These are phyloP conservation scores for Saccharomycopsis synnaedendra DNA, from an alignment of 805 yeast species.

Conservation along the genomic window DNA sequence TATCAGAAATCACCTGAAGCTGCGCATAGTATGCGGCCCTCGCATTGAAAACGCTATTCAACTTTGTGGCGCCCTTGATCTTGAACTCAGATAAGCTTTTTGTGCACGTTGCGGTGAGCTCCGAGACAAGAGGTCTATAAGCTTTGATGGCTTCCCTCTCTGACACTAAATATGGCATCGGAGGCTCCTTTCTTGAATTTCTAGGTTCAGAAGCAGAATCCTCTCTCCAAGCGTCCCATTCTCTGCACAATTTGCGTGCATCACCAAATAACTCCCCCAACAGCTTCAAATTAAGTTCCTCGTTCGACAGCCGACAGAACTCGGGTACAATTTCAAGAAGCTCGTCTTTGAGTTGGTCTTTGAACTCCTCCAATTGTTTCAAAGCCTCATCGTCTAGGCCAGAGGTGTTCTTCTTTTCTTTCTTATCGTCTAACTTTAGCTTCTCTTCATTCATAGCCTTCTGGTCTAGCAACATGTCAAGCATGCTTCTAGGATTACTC, in stretches of 20 bases:
- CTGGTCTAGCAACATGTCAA: constrained; percentile 12
- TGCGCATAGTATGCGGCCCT: constrained; percentile 75
- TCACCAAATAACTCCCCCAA: constrained; percentile 2
- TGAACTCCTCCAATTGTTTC: constrained; percentile 19
- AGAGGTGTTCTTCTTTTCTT: neutral
- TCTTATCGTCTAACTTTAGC: constrained; percentile 1
- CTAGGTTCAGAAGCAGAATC: neutral
- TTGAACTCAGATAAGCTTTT: constrained; percentile 23
- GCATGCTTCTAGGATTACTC: constrained; percentile 6
- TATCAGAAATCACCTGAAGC: constrained; percentile 78
- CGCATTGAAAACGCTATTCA: constrained; percentile 64
- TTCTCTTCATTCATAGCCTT: constrained; percentile 14
- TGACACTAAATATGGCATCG: no score
- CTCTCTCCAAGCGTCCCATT: no score
- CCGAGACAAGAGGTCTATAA: constrained; percentile 19
- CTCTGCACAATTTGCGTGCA: neutral
- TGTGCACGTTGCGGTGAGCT: constrained; percentile 18
- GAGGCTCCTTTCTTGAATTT: neutral
- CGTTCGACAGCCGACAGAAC: constrained; percentile 5
- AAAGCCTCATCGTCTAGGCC: neutral
- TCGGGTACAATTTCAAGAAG: constrained; percentile 5
- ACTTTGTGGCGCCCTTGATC: constrained; percentile 36
- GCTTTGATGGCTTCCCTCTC: constrained; percentile 6
- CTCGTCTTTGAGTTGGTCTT: constrained; percentile 1
- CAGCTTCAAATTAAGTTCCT: constrained; percentile 1